Conservation (phyloP, 2,329 filamentous ascomycete genomes). For the Scedosporium apiospermum region DNA sequence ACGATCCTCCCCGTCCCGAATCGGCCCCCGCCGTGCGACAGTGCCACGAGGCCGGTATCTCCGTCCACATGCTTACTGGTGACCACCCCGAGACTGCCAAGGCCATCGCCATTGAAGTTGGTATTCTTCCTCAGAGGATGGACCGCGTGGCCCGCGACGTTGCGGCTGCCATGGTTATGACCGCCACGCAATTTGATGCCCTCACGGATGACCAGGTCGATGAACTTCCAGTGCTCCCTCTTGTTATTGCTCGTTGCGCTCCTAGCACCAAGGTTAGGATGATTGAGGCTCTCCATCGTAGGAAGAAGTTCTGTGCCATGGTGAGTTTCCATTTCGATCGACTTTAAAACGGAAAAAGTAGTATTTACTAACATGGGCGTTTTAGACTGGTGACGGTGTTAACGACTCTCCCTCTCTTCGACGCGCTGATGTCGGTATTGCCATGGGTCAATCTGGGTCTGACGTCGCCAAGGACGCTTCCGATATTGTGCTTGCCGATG, state of each 20-base stretch:
- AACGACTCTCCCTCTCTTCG: slow-evolving; percentile 65
- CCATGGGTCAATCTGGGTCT: slow-evolving; percentile 52
- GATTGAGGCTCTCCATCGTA: slow-evolving; percentile 62
- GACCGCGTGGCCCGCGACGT: slow-evolving; percentile 40
- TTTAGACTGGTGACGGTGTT: slow-evolving; percentile 58
- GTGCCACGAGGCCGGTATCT: slow-evolving; percentile 53
- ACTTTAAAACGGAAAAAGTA: too few relatives aligned
- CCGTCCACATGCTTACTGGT: slow-evolving; percentile 60
- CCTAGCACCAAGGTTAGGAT: slow-evolving; percentile 65
- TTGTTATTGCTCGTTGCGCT: slow-evolving; percentile 61
- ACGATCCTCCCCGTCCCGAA: slow-evolving; percentile 61
- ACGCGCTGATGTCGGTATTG: slow-evolving; percentile 62
- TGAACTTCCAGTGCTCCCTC: slow-evolving; percentile 50
- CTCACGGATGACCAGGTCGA: slow-evolving; percentile 56
- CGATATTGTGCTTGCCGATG: slow-evolving; percentile 61
- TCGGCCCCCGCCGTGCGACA: slow-evolving; percentile 49
- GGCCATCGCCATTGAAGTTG: slow-evolving; percentile 53
- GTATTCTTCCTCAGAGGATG: slow-evolving; percentile 44
- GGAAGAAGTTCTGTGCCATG: slow-evolving; percentile 59
- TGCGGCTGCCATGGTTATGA: slow-evolving; percentile 52
- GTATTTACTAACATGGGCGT: background rate
- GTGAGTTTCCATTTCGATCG: slow-evolving; percentile 14
- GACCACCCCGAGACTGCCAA: slow-evolving; percentile 55
- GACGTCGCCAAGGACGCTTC: slow-evolving; percentile 57
- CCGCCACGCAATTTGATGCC: slow-evolving; percentile 53